Conservation (phyloP, 1,139 yeast species). For the Suhomyces panamericanus region DNA sequence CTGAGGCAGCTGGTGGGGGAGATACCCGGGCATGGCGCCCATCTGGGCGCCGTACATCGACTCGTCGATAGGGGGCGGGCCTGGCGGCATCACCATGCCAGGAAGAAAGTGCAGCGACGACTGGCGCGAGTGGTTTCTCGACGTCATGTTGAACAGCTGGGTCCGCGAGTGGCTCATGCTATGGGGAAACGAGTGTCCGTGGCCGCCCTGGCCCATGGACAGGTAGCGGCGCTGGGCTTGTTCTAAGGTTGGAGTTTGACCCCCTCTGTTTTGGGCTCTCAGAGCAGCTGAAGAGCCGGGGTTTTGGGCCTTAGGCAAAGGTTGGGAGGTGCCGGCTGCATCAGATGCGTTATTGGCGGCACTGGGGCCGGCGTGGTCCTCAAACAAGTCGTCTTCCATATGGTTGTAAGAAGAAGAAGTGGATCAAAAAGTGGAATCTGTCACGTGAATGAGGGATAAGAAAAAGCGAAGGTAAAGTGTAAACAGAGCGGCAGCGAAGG, state of each 20-base stretch:
- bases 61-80: slow-evolving; percentile 7
- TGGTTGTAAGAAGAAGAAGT: not conserved
- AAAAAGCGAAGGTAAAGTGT: not conserved
- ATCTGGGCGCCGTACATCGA: slow-evolving; percentile 2
- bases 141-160: slow-evolving; percentile 7
- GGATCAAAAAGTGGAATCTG: not conserved
- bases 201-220: slow-evolving; percentile 3
- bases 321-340: not conserved
- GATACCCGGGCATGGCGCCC: slow-evolving; percentile 6
- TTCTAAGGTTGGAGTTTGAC: slow-evolving; percentile 3
- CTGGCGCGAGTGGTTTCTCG: slow-evolving; percentile 12
- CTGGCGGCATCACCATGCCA: slow-evolving; percentile 8
- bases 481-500: not conserved
- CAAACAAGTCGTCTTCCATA: slow-evolving; percentile 16
- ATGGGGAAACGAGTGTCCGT: slow-evolving; percentile 3
- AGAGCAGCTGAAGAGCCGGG: not conserved
- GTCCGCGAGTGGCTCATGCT: slow-evolving; percentile 15
- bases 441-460: not conserved
- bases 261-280: not conserved
- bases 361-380: slow-evolving; percentile 7
- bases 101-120: slow-evolving; percentile 14
- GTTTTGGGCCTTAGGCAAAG: not conserved
- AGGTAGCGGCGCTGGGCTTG: slow-evolving; percentile 9
- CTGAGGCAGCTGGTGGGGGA: slow-evolving; percentile 11
- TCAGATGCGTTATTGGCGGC: not conserved